phyloP scores from a whole-genome alignment of 2,329 filamentous ascomycete genomes.

The Neofusicoccum sp. region DNA sequence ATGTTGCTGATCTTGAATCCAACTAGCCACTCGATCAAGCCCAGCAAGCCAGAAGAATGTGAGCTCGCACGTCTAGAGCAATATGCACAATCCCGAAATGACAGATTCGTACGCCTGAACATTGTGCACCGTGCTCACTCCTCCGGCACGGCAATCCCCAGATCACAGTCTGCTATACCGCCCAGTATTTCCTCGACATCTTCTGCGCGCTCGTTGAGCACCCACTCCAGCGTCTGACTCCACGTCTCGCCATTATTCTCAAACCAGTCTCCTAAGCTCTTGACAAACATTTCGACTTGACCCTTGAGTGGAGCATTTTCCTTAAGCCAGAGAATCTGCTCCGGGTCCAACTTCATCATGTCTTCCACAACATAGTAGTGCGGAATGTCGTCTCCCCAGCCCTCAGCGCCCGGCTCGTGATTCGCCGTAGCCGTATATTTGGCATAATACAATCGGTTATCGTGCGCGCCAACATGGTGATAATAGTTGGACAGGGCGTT shows the following conservation, averaged over 20 bases:
- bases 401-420: conserved; percentile 57
- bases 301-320: conserved; percentile 56
- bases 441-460: conserved; percentile 41
- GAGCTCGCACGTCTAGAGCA: no score
- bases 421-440: conserved; percentile 49
- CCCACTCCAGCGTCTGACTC: conserved; percentile 57
- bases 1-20: no score
- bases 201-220: conserved; percentile 55
- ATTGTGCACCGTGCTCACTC: no score
- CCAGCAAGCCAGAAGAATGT: no score
- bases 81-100: no score
- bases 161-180: conserved; percentile 66
- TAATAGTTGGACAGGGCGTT: conserved; percentile 27
- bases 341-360: conserved; percentile 62
- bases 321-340: conserved; percentile 57
- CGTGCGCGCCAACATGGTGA: conserved; percentile 30
- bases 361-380: conserved; percentile 65
- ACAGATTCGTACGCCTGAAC: no score
- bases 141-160: conserved; percentile 57
- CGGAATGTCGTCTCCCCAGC: conserved; percentile 63
- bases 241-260: conserved; percentile 64
- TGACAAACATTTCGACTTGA: conserved; percentile 56
- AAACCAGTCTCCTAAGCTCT: conserved; percentile 58
- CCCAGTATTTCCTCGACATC: conserved; percentile 59
- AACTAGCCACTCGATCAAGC: no score